Evolutionary conservation across 2,329 filamentous ascomycete genomes (phyloP).

Genomic region (Aspergillus flavus): DNA sequence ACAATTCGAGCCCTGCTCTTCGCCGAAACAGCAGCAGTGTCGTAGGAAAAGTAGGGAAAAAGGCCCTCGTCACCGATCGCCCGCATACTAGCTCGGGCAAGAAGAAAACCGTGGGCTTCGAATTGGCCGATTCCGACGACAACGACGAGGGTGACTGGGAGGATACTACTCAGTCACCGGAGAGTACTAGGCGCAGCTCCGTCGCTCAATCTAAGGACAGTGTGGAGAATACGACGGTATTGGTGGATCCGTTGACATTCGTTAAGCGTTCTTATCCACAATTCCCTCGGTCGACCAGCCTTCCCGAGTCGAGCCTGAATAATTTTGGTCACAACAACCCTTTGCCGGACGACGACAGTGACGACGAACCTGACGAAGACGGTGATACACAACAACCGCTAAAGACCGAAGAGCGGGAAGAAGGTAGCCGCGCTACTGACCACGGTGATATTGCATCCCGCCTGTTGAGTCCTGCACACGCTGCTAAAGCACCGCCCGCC

Average conservation of each 20-base stretch:
- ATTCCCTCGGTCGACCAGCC: conserved; percentile 40
- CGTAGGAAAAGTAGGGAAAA: conserved; percentile 46
- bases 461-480: conserved; percentile 42
- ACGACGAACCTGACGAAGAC: conserved; percentile 23
- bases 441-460: conserved; percentile 42
- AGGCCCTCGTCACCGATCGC: conserved; percentile 38
- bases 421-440: conserved; percentile 26
- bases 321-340: conserved; percentile 31
- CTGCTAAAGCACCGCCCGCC: conserved; percentile 49
- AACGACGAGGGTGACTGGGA: conserved; percentile 51
- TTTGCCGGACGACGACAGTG: conserved; percentile 23
- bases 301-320: conserved; percentile 40
- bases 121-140: conserved; percentile 46
- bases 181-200: conserved; percentile 50
- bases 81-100: conserved; percentile 39
- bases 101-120: conserved; percentile 52
- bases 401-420: conserved; percentile 25
- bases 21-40: conserved; percentile 41
- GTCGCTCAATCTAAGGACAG: conserved; percentile 40
- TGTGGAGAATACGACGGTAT: conserved; percentile 35
- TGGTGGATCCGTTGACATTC: conserved; percentile 44
- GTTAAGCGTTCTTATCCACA: conserved; percentile 45
- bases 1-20: conserved; percentile 47
- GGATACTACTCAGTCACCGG: conserved; percentile 51
- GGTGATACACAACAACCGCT: conserved; percentile 14